Base-by-base conservation (phyloP, 495 filamentous ascomycete genomes). In the Trichoderma reesei region DNA sequence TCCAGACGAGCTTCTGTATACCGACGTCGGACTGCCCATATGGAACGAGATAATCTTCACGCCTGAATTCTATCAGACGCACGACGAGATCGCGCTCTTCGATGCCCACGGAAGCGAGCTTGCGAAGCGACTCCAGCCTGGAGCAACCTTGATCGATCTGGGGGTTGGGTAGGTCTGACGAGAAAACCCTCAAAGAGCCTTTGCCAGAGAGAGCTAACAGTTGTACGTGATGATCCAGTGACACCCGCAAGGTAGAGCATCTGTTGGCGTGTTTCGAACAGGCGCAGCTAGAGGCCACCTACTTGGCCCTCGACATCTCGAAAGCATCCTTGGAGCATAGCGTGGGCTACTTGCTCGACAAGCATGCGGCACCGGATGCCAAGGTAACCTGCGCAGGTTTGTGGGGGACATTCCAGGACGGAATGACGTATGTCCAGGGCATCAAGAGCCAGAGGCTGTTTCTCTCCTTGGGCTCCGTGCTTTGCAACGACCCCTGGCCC, bases 31-130 rank as follows among this genome's bases (percentile, higher is more conserved):
- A 4, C 39, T 42, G n/a, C 37, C 33, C 0, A 60, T 60, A 36
- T 65, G 63, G 63, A 60, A 39, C n/a, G 26, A 65, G 26, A 65
- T 65, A n/a, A 65, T 65, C 13, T 65, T 34, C 54, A 54, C 20
- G 0, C 18, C 37, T 10, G 37, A 60, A 7, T 65, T 60, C 56
- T 65, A 65, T 36, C 63, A 65, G 39, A 60, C 63, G 3, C n/a
- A 42, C 10, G 54, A 65, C 26, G 63, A 65, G 63, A 60, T 60
- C 20, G 63, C 38, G 18, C 31, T 59, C 10, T 65, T 65, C n/a
- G 38, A 65, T 9, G 11, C 38, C 10, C 38, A 65, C 20, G 54
- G 63, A 2, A 41, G n/a, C 54, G 56, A 46, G 37, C 59, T 65
- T 20, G 31, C 37, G 14, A 18, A 20, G 9, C 51, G 44, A 16